Base-by-base conservation (phyloP, 768 basidiomycete species). In the Trametes villosa region DNA sequence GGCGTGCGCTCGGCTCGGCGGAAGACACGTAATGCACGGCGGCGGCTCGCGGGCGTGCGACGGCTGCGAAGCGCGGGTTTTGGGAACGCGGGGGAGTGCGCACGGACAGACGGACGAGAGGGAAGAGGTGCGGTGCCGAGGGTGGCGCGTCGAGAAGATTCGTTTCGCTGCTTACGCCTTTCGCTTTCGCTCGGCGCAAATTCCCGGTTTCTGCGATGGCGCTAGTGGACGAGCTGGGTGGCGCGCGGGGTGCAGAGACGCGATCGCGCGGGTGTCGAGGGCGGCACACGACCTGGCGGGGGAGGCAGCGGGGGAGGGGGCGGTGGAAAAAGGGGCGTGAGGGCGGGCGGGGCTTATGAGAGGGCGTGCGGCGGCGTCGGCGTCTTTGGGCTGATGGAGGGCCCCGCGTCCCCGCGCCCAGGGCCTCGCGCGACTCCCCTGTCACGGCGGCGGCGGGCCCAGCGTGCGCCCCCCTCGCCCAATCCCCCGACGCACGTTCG, bases 401-500 rank as follows among this genome's bases (percentile, higher is more conserved):
- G 36, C 15, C 26, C 20, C 38, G 46, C 31, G n/a, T n/a, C n/a
- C n/a, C n/a, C n/a, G n/a, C n/a, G n/a, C n/a, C n/a, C n/a, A n/a
- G n/a, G n/a, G n/a, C n/a, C n/a, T n/a, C n/a, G n/a, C n/a, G n/a
- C n/a, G n/a, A n/a, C n/a, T n/a, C n/a, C n/a, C n/a, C n/a, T n/a
- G n/a, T n/a, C n/a, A n/a, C n/a, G n/a, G n/a, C 12, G 22, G 41
- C 40, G 33, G 49, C 26, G 38, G 57, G 31, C 36, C 1, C 17
- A 4, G 55, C 26, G 47, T 46, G 49, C 54, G 42, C 46, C n/a
- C 41, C 31, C 34, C 50, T 33, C 49, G 69, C 63, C 68, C 67
- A 73, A 69, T 66, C 40, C 33, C 53, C 57, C 65, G 75, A 79
- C 83, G 81, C 81, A 84, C 83, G 83, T 84, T 83, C 77, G 67